Conservation (phyloP, 2,329 filamentous ascomycete species). For the Trichophaea hybrida region DNA sequence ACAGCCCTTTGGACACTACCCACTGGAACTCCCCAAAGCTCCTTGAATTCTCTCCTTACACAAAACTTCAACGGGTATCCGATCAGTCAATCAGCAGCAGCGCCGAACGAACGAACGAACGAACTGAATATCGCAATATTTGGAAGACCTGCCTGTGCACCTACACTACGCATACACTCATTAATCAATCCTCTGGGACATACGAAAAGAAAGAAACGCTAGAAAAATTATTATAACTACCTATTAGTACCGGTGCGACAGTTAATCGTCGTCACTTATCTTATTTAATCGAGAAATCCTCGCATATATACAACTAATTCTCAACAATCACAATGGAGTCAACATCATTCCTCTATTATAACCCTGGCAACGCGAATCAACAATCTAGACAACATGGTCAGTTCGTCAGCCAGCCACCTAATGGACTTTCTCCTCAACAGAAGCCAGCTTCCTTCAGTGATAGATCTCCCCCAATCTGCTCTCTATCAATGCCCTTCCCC, state of each 20-base stretch:
- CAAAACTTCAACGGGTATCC: neutral
- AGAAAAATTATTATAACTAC: conserved; percentile 3
- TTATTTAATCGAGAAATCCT: conserved; percentile 6
- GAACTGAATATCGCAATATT: conserved; percentile 3
- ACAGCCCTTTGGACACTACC: conserved; percentile 17
- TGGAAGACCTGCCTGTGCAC: conserved; percentile 14
- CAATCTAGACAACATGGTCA: conserved; percentile 25
- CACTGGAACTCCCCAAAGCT: conserved; percentile 23
- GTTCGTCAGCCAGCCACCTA: conserved; percentile 26
- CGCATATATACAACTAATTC: conserved; percentile 2
- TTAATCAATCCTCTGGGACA: conserved; percentile 18
- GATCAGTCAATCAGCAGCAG: neutral
- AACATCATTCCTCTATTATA: conserved; percentile 27
- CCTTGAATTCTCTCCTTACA: conserved; percentile 25
- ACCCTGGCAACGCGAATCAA: conserved; percentile 26
- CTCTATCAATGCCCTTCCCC: conserved; percentile 15
- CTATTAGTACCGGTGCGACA: conserved; percentile 5
- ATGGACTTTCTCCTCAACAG: conserved; percentile 22
- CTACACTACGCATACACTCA: conserved; percentile 21
- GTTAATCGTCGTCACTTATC: neutral
- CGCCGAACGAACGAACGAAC: neutral
- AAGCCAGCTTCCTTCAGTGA: conserved; percentile 14
- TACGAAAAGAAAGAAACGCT: conserved; percentile 1
- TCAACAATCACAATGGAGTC: conserved; percentile 21
- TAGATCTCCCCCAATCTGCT: conserved; percentile 6